Conservation (phyloP, 371 early-diverging fungal genomes). For the Basidiobolus heterosporus region DNA sequence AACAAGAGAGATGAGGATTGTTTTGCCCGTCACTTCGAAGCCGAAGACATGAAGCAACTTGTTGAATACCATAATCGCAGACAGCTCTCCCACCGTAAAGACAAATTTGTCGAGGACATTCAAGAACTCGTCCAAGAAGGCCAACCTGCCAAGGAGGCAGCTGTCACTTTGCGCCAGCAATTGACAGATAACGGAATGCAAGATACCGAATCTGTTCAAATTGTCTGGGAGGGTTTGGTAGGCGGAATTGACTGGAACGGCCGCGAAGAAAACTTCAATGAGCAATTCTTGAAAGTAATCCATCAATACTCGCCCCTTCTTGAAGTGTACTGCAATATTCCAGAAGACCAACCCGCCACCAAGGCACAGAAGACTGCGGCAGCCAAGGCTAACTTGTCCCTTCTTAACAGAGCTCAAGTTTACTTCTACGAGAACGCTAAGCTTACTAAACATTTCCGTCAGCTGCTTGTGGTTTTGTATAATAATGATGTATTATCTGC, state of each 20-base stretch:
- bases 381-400: constrained; percentile 68
- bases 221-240: constrained; percentile 70
- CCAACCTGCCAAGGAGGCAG: constrained; percentile 31
- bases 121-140: constrained; percentile 39
- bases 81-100: constrained; percentile 48
- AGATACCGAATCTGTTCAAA: constrained; percentile 54
- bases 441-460: constrained; percentile 68
- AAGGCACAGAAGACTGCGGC: too few relatives aligned
- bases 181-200: constrained; percentile 54
- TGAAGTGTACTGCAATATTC: constrained; percentile 33
- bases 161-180: constrained; percentile 39
- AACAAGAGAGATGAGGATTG: constrained; percentile 77
- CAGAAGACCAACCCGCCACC: too few relatives aligned
- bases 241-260: constrained; percentile 54
- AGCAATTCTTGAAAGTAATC: constrained; percentile 23
- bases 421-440: constrained; percentile 78
- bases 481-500: constrained; percentile 78
- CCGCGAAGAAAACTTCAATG: constrained; percentile 62
- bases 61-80: constrained; percentile 61
- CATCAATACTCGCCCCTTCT: constrained; percentile 32
- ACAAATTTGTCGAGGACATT: constrained; percentile 33
- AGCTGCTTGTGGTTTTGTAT: constrained; percentile 65
- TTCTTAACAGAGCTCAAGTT: constrained; percentile 66
- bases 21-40: constrained; percentile 79
- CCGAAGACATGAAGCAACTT: constrained; percentile 71